These are phyloP conservation scores for Azolla pinnata DNA, from an alignment of 75 land plant species.

Conservation along the genomic window DNA sequence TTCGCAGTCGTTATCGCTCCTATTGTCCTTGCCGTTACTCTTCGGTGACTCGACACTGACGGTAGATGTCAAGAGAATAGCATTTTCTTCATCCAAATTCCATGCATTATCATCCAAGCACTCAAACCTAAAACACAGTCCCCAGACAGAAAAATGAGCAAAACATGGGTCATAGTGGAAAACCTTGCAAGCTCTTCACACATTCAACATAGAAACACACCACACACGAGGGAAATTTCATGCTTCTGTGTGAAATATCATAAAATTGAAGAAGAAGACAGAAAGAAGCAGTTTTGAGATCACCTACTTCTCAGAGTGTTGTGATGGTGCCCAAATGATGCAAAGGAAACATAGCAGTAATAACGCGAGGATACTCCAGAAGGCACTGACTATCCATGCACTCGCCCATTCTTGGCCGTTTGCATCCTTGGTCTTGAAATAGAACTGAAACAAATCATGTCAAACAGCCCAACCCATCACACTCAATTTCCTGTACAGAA, in stretches of 20 bases:
- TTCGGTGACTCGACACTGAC: too few species aligned
- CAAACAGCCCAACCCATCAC: neutral
- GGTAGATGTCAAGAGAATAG: slow-evolving; percentile 15
- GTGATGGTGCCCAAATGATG: slow-evolving; percentile 58
- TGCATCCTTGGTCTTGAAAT: slow-evolving; percentile 58
- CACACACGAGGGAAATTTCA: too few species aligned
- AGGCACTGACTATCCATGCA: slow-evolving; percentile 65
- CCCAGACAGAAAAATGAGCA: neutral
- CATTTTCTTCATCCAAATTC: slow-evolving; percentile 20
- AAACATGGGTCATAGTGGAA: too few species aligned
- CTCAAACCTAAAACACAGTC: slow-evolving; percentile 12
- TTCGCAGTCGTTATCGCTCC: too few species aligned
- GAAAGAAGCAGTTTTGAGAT: neutral
- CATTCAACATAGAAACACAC: neutral
- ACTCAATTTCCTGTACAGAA: neutral
- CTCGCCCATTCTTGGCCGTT: slow-evolving; percentile 54
- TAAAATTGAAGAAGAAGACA: too few species aligned
- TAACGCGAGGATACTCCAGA: slow-evolving; percentile 59
- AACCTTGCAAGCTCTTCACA: too few species aligned
- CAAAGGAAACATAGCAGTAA: slow-evolving; percentile 42
- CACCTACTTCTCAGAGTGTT: slow-evolving; percentile 44
- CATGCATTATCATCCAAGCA: slow-evolving; percentile 11
- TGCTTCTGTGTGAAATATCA: too few species aligned
- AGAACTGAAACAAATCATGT: slow-evolving; percentile 20
- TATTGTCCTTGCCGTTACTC: too few species aligned